These are phyloP conservation scores for Oryza glaberrima DNA, from an alignment of 176 grass and related monocot species.

Conservation along the genomic window DNA sequence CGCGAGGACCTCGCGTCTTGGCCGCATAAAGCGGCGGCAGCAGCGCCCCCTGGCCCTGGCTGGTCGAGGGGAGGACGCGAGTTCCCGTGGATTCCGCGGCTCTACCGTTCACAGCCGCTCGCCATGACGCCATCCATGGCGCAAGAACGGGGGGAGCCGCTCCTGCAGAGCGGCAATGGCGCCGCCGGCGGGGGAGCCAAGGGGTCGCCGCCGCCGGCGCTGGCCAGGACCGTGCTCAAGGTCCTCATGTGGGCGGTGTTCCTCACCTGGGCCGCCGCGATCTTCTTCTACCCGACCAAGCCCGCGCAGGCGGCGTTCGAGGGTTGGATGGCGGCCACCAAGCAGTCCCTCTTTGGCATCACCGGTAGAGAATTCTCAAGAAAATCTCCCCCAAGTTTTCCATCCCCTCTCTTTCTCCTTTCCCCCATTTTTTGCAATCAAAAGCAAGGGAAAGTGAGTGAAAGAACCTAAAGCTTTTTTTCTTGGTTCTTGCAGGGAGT, in stretches of 20 bases:
- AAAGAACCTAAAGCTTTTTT: constrained; percentile 17
- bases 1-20: not conserved
- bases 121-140: constrained; percentile 40
- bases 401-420: not conserved
- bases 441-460: not conserved
- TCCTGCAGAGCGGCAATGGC: constrained; percentile 42
- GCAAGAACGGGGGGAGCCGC: constrained; percentile 47
- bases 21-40: constrained; percentile 32
- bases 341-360: constrained; percentile 54
- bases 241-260: constrained; percentile 79
- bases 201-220: constrained; percentile 23
- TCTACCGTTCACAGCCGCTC: not conserved
- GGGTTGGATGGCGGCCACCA: constrained; percentile 32
- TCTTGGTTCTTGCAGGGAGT: constrained; percentile 51
- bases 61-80: not conserved
- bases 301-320: constrained; percentile 33
- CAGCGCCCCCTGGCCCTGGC: not conserved
- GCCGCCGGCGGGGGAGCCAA: not conserved
- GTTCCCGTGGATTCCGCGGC: not conserved
- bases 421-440: not conserved
- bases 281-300: constrained; percentile 75
- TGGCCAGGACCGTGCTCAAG: constrained; percentile 67
- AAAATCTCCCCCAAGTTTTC: not conserved
- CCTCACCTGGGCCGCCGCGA: constrained; percentile 62
- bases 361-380: constrained; percentile 43